Conservation (phyloP, 2,329 filamentous ascomycete species). For the Aspergillus flavus region DNA sequence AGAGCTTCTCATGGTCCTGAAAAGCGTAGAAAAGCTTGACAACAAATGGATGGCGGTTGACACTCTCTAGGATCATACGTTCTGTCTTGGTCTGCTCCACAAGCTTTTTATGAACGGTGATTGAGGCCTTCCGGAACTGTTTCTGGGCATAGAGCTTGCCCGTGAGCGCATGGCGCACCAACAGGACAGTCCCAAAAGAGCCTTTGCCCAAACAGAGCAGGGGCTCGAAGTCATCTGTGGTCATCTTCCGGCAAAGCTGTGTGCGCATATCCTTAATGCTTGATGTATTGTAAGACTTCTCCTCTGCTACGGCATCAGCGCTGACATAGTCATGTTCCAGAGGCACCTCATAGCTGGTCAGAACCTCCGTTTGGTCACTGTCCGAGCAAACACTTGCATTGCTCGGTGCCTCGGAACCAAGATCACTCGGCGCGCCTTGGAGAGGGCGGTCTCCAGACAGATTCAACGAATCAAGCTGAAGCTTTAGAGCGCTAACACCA, state of each 20-base stretch:
- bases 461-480: constrained; percentile 77
- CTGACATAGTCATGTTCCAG: constrained; percentile 85
- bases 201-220: constrained; percentile 93
- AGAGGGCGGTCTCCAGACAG: constrained; percentile 63
- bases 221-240: constrained; percentile 84
- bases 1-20: constrained; percentile 96
- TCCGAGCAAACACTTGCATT: constrained; percentile 64
- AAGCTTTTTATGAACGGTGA: constrained; percentile 93
- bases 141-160: constrained; percentile 95
- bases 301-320: constrained; percentile 48
- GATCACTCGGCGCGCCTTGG: constrained; percentile 55
- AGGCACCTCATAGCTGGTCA: constrained; percentile 81
- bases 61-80: constrained; percentile 88
- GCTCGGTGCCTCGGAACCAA: constrained; percentile 51
- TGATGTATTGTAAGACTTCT: constrained; percentile 41
- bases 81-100: constrained; percentile 98
- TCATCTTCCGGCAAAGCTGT: constrained; percentile 76
- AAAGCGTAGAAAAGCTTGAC: constrained; percentile 98
- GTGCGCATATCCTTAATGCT: constrained; percentile 59
- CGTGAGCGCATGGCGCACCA: constrained; percentile 86
- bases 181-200: constrained; percentile 89
- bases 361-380: constrained; percentile 68
- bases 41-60: constrained; percentile 95
- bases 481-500: constrained; percentile 80
- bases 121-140: constrained; percentile 94